These are phyloP conservation scores for Hemisphaericaspora nanyangensis DNA, from an alignment of 805 yeast genomes.

Conservation along the genomic window DNA sequence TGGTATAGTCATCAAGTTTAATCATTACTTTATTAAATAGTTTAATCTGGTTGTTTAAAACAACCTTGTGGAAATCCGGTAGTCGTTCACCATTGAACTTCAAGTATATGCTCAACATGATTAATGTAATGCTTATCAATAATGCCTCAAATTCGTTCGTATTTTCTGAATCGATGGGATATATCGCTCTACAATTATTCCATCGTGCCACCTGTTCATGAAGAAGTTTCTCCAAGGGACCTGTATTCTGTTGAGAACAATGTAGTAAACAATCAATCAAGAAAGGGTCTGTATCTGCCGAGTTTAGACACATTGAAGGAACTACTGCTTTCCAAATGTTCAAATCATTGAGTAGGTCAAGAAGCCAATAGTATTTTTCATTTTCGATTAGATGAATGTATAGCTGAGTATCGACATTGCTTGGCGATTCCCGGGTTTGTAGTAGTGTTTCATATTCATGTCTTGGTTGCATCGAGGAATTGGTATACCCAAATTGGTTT, in stretches of 20 bases:
- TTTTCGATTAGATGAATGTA: slow-evolving; percentile 24
- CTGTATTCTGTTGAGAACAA: slow-evolving; percentile 19
- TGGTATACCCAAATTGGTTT: neutral
- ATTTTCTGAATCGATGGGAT: slow-evolving; percentile 7
- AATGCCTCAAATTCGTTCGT: slow-evolving; percentile 24
- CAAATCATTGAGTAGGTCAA: slow-evolving; percentile 39
- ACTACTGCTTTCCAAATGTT: slow-evolving; percentile 33
- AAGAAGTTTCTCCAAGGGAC: slow-evolving; percentile 9
- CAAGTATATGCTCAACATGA: slow-evolving; percentile 18
- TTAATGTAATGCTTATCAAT: slow-evolving; percentile 27
- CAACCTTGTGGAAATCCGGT: neutral
- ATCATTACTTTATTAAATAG: slow-evolving; percentile 26
- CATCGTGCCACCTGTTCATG: slow-evolving; percentile 22
- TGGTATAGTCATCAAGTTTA: slow-evolving; percentile 12
- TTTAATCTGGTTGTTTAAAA: slow-evolving; percentile 27
- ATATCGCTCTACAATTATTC: slow-evolving; percentile 13
- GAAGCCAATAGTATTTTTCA: slow-evolving; percentile 36
- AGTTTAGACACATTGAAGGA: slow-evolving; percentile 20
- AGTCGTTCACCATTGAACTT: slow-evolving; percentile 8
- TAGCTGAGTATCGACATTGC: slow-evolving; percentile 14
- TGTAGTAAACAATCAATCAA: slow-evolving; percentile 28
- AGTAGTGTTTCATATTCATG: neutral
- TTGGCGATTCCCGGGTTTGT: slow-evolving; percentile 2
- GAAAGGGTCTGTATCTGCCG: slow-evolving; percentile 14
- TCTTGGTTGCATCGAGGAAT: neutral